Conservation (phyloP, 1,139 yeast species). For the Yamadazyma atlantica region DNA sequence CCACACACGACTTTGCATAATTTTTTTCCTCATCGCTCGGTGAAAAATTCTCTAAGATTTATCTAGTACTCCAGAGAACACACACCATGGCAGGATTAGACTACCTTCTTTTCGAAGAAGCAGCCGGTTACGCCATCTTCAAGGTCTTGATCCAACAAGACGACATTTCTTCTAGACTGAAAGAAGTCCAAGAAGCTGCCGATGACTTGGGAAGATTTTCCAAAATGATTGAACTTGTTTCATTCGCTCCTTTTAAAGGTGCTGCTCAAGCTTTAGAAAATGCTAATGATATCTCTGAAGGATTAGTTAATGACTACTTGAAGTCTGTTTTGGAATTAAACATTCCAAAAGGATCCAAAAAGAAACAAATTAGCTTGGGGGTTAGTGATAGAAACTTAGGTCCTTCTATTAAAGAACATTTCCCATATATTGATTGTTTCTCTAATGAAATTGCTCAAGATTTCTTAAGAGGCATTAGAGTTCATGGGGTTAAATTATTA, state of each 20-base stretch:
- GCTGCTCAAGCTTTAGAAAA: conserved; percentile 99
- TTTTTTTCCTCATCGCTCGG: not conserved
- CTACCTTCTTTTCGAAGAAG: conserved; percentile 95
- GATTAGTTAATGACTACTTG: conserved; percentile 89
- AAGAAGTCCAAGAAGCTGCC: conserved; percentile 92
- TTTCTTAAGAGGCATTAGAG: conserved; percentile 90
- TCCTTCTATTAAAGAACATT: conserved; percentile 88
- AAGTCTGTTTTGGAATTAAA: conserved; percentile 87
- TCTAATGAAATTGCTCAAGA: conserved; percentile 94
- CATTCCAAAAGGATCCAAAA: conserved; percentile 80
- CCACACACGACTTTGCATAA: not conserved
- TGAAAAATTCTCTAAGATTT: not conserved
- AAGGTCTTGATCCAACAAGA: conserved; percentile 93
- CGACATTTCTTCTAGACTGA: conserved; percentile 85
- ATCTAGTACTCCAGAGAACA: no score
- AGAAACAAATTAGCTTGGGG: conserved; percentile 70
- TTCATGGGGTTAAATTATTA: conserved; percentile 83
- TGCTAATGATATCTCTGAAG: conserved; percentile 97
- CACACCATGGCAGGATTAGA: conserved; percentile 65
- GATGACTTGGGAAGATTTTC: conserved; percentile 86
- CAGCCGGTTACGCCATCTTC: conserved; percentile 97
- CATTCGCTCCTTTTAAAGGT: conserved; percentile 98
- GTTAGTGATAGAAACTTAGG: conserved; percentile 95
- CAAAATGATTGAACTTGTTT: conserved; percentile 87
- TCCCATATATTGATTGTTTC: conserved; percentile 87